Base-by-base conservation (phyloP, 805 yeast species). In the Candida ortonii region DNA sequence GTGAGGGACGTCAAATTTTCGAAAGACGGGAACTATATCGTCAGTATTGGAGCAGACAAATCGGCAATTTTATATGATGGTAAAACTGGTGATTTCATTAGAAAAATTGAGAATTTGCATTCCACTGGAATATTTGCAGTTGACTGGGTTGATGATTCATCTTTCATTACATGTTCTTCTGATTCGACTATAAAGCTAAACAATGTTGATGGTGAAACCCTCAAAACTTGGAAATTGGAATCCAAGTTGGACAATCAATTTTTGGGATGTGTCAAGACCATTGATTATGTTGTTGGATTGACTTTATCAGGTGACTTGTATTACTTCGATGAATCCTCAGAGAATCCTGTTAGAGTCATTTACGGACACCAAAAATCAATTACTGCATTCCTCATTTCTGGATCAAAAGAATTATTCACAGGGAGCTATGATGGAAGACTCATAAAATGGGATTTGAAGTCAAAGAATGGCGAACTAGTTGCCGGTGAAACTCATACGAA, bases 351-450 rank as follows among this genome's bases (percentile, higher is more conserved):
- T 3, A 52, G 52, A 17, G 60, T 70, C 1, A 61, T 86, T 11
- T 59, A 64, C 36, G 96, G 97, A 15, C 97, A 90, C 53, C 96
- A 89, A 57, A 78, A 78, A 48, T 71, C 88, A 10, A 73, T 90
- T 36, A 86, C 96, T 1, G 71, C 88, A 0, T 53, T 80, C 22
- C 47, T 61, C 1, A 47, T 57, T 5, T 53, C 55, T 9, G 44
- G 22, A 25, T 59, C 53, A 5, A 46, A 36, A 2, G 45, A 50
- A 0, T 15, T 38, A 6, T 60, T 65, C 39, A 71, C 89, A 3
- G 96, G 96, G 12, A 80, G 90, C 20, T 78, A 82, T 36, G 97
- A 90, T 57, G 97, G 97, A 19, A 65, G 73, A 23, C 59, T 89
- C 7, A 59, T 73, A 27, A 55, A 67, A 38, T 86, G 96, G 94